Base-by-base conservation (phyloP, 257 asterid species). In the Fraxinus americana region DNA sequence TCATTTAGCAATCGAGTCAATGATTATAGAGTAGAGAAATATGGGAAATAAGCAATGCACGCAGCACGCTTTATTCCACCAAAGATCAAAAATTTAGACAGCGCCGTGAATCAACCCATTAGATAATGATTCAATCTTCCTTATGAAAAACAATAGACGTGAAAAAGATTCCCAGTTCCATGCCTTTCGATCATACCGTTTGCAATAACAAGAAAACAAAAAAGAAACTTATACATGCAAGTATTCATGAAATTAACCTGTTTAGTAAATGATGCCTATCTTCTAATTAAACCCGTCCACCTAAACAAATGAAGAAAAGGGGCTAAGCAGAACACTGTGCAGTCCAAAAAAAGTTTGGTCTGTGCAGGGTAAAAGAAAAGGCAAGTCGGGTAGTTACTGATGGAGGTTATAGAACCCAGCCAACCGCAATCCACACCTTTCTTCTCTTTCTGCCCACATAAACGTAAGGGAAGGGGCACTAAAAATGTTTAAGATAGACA, bases 1-100 rank as follows among this genome's bases (percentile, higher is more conserved):
- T 74, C 30, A 75, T 73, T 48, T 29, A 21, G 34, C 35, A 73
- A 72, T 5, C 38, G 50, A 32, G 67, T 52, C 11, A 8, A 73
- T 4, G 45, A 73, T 30, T 35, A 52, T 10, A 30, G 52, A 9
- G 34, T 50, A 29, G 67, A 45, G 48, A 54, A 50, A 23, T 16
- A 71, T 11, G n/a, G 21, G 27, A 43, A 41, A 39, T 5, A 71
- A 29, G 29, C 32, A 61, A 5, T 7, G n/a, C n/a, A n/a, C n/a
- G n/a, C n/a, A n/a, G 17, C 13, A 0, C 1, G 30, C 34, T 61
- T 61, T 1, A 25, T 61, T 61, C 34, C 30, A 21, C 16, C 14
- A 23, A 61, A 54, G 27, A 11, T 7, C 5, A 21, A 10, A 73
- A 52, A 7, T 4, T 27, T 6, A 52, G 23, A 50, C 43, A 29